Evolutionary conservation across 768 basidiomycete species (phyloP), one percentile per base, ranked within the genome.

Genomic region (Austroboletus eburneus): DNA sequence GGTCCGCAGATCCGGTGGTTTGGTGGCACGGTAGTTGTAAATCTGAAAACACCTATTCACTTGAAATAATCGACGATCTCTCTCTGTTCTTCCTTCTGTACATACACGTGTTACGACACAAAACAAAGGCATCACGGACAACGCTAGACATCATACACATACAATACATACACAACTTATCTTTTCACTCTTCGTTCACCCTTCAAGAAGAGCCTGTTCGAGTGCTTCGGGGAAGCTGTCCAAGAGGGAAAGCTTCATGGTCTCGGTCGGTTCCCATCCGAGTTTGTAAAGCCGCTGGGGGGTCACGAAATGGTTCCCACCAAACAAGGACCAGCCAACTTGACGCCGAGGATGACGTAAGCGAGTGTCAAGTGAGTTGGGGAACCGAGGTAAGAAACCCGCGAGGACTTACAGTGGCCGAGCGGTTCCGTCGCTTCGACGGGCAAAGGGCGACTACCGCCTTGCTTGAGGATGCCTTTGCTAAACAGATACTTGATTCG

Each of bases 311-410:
- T 59, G 58, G 46, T 69, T 75, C 5, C 70, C 66, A 3, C 69
- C 73, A 13, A 74, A 46, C 13, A 72, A 49, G 9, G 64, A 69
- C 73, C 70, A 75, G 9, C 68, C 71, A 32, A 61, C 73, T 74
- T 27, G 16, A 22, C 12, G 24, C 5, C n/a, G n/a, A n/a, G n/a
- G 46, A 23, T 21, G 16, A 42, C 25, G 35, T 45, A 32, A 51
- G 9, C 22, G 21, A 41, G 14, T n/a, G n/a, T n/a, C n/a, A n/a
- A n/a, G n/a, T n/a, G n/a, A n/a, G n/a, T n/a, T n/a, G n/a, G n/a
- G n/a, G n/a, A n/a, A n/a, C n/a, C n/a, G n/a, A n/a, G n/a, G n/a
- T n/a, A n/a, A n/a, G n/a, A n/a, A n/a, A n/a, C n/a, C n/a, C n/a
- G 18, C 34, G 34, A 17, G 16, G 12, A 59, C 73, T 55, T 51